Evolutionary conservation across 2,329 filamentous ascomycete species (phyloP).

Genomic region (Pseudogymnoascus sp.): DNA sequence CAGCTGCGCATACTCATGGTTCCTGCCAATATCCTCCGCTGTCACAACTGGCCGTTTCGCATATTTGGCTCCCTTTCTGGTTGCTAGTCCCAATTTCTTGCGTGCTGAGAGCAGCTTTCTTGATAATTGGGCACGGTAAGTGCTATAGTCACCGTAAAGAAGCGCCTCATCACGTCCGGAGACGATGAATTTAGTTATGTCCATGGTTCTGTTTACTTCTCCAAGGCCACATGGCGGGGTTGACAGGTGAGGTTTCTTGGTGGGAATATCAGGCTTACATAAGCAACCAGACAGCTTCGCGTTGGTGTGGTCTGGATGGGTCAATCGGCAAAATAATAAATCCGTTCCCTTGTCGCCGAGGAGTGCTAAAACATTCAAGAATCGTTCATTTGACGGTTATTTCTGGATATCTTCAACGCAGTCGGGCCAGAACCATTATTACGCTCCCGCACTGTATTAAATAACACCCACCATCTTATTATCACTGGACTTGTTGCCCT

Average conservation of each 20-base stretch:
- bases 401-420: neutral
- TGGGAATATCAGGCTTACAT: slow-evolving; percentile 3
- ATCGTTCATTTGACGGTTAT: slow-evolving; percentile 1
- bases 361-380: slow-evolving; percentile 8
- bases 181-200: slow-evolving; percentile 80
- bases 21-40: slow-evolving; percentile 64
- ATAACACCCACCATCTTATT: neutral
- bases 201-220: slow-evolving; percentile 50
- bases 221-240: neutral
- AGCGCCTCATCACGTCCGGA: slow-evolving; percentile 75
- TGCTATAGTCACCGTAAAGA: slow-evolving; percentile 79
- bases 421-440: neutral
- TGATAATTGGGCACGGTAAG: slow-evolving; percentile 72
- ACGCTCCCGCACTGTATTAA: neutral
- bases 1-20: slow-evolving; percentile 58
- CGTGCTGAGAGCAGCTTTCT: slow-evolving; percentile 76
- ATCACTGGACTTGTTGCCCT: no score
- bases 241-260: slow-evolving; percentile 8
- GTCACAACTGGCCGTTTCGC: slow-evolving; percentile 62
- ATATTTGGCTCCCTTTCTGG: slow-evolving; percentile 82
- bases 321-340: slow-evolving; percentile 5
- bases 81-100: slow-evolving; percentile 77
- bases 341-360: slow-evolving; percentile 3
- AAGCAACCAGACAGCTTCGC: neutral
- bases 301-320: neutral